Conservation (phyloP, 352 stramenopile species). For the Globisporangium yorkense region DNA sequence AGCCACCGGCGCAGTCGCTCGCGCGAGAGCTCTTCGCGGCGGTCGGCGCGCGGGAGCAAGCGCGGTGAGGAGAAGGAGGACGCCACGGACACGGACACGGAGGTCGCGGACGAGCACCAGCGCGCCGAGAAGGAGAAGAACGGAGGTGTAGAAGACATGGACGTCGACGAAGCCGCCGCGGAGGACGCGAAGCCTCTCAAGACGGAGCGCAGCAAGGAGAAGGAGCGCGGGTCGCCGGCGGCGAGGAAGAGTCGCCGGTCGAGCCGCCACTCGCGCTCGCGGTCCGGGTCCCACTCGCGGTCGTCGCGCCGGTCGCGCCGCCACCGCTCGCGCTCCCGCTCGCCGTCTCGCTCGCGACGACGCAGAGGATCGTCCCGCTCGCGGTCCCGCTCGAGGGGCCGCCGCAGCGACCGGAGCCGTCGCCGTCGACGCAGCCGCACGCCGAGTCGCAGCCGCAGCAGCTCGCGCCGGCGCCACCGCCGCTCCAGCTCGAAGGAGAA, state of each 20-base stretch:
- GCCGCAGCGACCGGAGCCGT: conserved; percentile 8
- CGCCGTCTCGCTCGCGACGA: conserved; percentile 32
- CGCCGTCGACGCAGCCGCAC: conserved; percentile 40
- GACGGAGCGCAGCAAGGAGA: conserved; percentile 1
- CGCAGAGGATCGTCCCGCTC: conserved; percentile 36
- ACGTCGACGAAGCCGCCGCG: conserved; percentile 11
- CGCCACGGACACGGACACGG: conserved; percentile 7
- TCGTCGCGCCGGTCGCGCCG: conserved; percentile 48
- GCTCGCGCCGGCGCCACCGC: conserved; percentile 34
- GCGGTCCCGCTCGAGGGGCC: conserved; percentile 38
- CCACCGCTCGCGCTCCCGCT: conserved; percentile 51
- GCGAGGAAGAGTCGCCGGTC: conserved; percentile 25
- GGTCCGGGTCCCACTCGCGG: conserved; percentile 45
- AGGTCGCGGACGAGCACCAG: conserved; percentile 1
- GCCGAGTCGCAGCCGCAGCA: conserved; percentile 39
- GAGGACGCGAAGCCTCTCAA: not conserved
- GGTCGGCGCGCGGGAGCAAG: not conserved
- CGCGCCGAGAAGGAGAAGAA: conserved; percentile 2
- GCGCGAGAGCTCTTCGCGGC: conserved; percentile 14
- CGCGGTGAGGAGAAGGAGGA: conserved; percentile 13
- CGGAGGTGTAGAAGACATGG: conserved; percentile 6
- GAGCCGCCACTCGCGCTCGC: conserved; percentile 47
- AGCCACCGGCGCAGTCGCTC: not conserved
- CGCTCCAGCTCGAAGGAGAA: conserved; percentile 60
- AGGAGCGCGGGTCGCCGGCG: conserved; percentile 8